These are phyloP conservation scores for Aspergillus heteromorphus DNA, from an alignment of 495 filamentous ascomycete species.

Conservation along the genomic window DNA sequence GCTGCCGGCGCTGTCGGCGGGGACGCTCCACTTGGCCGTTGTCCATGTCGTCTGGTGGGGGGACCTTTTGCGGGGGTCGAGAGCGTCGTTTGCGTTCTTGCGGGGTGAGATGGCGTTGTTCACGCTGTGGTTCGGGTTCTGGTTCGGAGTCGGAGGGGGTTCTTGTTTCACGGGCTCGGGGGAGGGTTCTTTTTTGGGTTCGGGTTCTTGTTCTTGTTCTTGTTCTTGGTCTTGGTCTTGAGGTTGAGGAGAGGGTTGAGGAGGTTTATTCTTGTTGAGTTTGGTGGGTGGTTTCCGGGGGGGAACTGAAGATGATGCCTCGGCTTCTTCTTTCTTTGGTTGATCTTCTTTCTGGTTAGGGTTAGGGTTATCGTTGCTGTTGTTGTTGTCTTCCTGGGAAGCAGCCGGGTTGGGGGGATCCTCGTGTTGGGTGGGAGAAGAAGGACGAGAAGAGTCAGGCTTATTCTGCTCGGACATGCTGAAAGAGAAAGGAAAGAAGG, in stretches of 20 bases:
- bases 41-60: conserved; percentile 26
- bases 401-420: conserved; percentile 1
- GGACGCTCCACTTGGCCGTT: conserved; percentile 16
- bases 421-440: too few species aligned
- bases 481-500: conserved; percentile 24
- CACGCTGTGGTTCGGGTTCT: conserved; percentile 18
- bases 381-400: conserved; percentile 4
- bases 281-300: too few species aligned
- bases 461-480: conserved; percentile 37
- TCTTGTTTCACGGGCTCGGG: conserved; percentile 16
- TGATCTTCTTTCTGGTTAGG: conserved; percentile 6
- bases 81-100: conserved; percentile 7
- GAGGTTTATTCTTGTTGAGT: too few species aligned
- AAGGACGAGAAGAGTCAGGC: conserved; percentile 19
- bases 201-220: conserved; percentile 15
- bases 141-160: conserved; percentile 20
- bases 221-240: conserved; percentile 16
- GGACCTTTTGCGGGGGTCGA: conserved; percentile 15
- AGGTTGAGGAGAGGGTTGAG: too few species aligned
- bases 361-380: not conserved
- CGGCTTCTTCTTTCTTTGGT: conserved; percentile 11
- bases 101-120: conserved; percentile 17
- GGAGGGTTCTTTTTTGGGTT: conserved; percentile 20
- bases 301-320: too few species aligned
- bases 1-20: conserved; percentile 33